These are phyloP conservation scores for Chrysoporthe deuterocubensis DNA, from an alignment of 2,329 filamentous ascomycete species.

Conservation along the genomic window DNA sequence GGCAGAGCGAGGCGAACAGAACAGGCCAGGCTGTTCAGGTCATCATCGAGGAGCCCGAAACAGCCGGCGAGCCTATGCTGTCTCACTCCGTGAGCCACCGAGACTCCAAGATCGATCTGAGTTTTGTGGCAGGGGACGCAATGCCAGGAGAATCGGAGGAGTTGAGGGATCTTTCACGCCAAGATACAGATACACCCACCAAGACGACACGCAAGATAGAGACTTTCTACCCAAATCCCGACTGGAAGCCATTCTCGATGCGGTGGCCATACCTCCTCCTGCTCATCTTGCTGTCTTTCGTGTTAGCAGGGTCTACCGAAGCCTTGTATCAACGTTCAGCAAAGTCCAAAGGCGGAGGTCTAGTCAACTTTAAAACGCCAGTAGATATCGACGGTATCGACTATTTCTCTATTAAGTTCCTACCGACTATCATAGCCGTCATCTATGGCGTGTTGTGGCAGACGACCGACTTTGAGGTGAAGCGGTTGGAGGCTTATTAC, in stretches of 20 bases:
- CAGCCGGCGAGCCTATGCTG: conserved; percentile 19
- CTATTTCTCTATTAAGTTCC: conserved; percentile 68
- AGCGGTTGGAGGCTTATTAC: conserved; percentile 68
- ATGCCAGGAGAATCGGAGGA: conserved; percentile 28
- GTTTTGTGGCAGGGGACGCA: conserved; percentile 52
- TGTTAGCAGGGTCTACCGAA: conserved; percentile 58
- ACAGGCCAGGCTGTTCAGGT: conserved; percentile 64
- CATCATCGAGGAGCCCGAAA: conserved; percentile 50
- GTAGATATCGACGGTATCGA: conserved; percentile 52
- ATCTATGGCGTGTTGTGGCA: conserved; percentile 69
- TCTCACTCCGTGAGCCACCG: background rate
- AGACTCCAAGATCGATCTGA: conserved; percentile 52
- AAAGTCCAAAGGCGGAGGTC: conserved; percentile 33
- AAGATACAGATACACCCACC: conserved; percentile 43
- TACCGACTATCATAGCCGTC: conserved; percentile 64
- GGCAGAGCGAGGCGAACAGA: conserved; percentile 63
- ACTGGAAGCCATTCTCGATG: conserved; percentile 72
- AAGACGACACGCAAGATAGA: conserved; percentile 44
- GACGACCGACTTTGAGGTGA: conserved; percentile 68
- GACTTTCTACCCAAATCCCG: conserved; percentile 64
- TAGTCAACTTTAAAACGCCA: conserved; percentile 55
- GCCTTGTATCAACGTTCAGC: conserved; percentile 56
- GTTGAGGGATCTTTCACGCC: conserved; percentile 33
- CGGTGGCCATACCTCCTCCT: conserved; percentile 61
- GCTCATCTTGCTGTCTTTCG: conserved; percentile 58